Conservation (phyloP, 1,139 yeast genomes). For the Maudiozyma humilis region DNA sequence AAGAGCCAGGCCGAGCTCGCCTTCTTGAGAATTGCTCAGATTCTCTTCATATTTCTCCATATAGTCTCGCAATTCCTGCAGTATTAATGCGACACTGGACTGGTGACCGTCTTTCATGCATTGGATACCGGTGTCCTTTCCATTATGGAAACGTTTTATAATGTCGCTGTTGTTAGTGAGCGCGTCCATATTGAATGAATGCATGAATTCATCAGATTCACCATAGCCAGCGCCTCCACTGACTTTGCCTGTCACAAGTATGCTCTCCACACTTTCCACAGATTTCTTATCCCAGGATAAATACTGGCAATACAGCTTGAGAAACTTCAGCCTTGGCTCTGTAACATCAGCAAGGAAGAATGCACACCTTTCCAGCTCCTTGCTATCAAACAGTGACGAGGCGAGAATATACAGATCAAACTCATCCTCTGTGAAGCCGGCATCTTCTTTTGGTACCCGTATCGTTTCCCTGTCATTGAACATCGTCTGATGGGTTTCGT, state of each 20-base stretch:
- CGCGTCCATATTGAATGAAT: too few relatives aligned
- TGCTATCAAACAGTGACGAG: conserved; percentile 66
- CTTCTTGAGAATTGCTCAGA: conserved; percentile 28
- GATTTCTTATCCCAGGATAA: conserved; percentile 67
- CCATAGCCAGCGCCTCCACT: too few relatives aligned
- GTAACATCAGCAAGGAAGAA: conserved; percentile 45
- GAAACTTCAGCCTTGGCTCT: conserved; percentile 52
- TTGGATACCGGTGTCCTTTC: conserved; percentile 3
- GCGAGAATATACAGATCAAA: conserved; percentile 50
- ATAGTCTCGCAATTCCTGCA: conserved; percentile 40
- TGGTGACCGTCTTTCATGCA: conserved; percentile 21
- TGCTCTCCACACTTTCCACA: conserved; percentile 67
- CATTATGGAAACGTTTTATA: conserved; percentile 1
- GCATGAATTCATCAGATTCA: too few relatives aligned
- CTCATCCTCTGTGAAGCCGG: conserved; percentile 32
- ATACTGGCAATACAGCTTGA: conserved; percentile 59
- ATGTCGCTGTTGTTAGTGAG: neutral
- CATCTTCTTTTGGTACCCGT: conserved; percentile 5
- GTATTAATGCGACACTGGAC: conserved; percentile 18
- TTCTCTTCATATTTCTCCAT: conserved; percentile 21
- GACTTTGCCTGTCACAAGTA: conserved; percentile 33
- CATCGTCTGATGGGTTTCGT: conserved; percentile 9
- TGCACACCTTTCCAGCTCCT: conserved; percentile 79
- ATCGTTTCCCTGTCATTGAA: conserved; percentile 2
- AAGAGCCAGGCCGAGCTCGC: conserved; percentile 33